phyloP scores from a whole-genome alignment of 495 filamentous ascomycete genomes.

The Glutinoglossum americanum region DNA sequence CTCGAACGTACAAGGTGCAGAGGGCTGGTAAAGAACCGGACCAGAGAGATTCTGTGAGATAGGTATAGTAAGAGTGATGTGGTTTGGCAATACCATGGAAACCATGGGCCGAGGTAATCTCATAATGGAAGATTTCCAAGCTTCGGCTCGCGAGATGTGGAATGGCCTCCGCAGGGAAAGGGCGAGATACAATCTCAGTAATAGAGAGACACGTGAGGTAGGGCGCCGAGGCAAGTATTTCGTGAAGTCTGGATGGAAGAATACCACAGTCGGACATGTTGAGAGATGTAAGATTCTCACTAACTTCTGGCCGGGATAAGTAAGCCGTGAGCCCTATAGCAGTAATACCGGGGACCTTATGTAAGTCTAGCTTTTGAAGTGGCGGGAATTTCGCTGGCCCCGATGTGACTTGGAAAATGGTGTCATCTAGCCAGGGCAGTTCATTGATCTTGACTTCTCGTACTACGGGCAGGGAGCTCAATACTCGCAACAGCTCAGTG shows the following conservation, averaged over 20 bases:
- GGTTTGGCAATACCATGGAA: conserved; percentile 34
- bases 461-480: conserved; percentile 42
- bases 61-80: conserved; percentile 55
- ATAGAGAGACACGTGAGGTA: conserved; percentile 43
- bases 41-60: conserved; percentile 64
- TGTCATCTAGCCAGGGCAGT: conserved; percentile 48
- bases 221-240: conserved; percentile 38
- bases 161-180: conserved; percentile 32
- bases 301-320: conserved; percentile 28
- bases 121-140: conserved; percentile 53
- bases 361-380: conserved; percentile 44
- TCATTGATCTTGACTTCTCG: conserved; percentile 50
- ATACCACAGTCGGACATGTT: conserved; percentile 47
- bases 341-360: conserved; percentile 45
- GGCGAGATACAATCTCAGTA: conserved; percentile 37
- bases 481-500: conserved; percentile 40
- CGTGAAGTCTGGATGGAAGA: conserved; percentile 35
- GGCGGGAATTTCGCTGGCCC: conserved; percentile 39
- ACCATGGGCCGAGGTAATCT: conserved; percentile 42
- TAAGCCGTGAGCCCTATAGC: conserved; percentile 42
- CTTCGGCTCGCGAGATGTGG: conserved; percentile 41
- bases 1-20: conserved; percentile 60
- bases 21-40: conserved; percentile 53
- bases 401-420: conserved; percentile 38
- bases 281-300: conserved; percentile 32